Base-by-base conservation (phyloP, 257 asterid genomes). In the Henckelia pumila region DNA sequence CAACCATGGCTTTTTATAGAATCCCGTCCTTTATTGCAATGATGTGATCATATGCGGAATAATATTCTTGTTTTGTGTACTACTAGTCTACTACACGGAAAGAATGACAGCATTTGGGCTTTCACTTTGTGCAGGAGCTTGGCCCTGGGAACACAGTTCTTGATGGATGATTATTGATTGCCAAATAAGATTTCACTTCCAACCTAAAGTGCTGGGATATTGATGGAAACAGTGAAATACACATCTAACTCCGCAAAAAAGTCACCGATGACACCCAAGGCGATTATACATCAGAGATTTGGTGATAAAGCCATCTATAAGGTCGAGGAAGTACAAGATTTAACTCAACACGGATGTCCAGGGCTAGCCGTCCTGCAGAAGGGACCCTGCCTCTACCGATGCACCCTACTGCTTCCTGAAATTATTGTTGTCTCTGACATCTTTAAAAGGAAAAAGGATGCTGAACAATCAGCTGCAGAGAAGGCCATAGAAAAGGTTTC, bases 381-480 rank as follows among this genome's bases (percentile, higher is more conserved):
- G 17, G 50, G 50, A 3, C 50, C 50, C 50, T 40, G 50, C 50
- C 50, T 40, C 50, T 40, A 40, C n/a, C 50, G 50, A 3, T 40
- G 50, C 50, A 40, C 50, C n/a, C n/a, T 40, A 13, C 50, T 10
- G 13, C 50, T 40, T 40, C 50, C 50, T 40, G 50, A 40, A 40
- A 40, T 59, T 30, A 44, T 85, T 61, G 80, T 93, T 63, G 77
- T 85, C 57, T 93, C 99, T 21, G 99, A 73, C 29, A 68, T 74
- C 61, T 90, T 57, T 75, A 84, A 60, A 70, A 85, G 70, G 75
- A 93, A 93, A 79, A 93, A 86, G 68, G 97, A 90, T 6, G 99
- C 99, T 8, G 99, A 93, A 73, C 96, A 90, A 78, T 87, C 95
- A 1, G 99, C 99, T 69, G 95, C 99, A 3, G 89, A 86, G 80